Evolutionary conservation across 331 rosid genomes (phyloP), one percentile per base, ranked within the genome.

Genomic region (Acacia pycnantha): DNA sequence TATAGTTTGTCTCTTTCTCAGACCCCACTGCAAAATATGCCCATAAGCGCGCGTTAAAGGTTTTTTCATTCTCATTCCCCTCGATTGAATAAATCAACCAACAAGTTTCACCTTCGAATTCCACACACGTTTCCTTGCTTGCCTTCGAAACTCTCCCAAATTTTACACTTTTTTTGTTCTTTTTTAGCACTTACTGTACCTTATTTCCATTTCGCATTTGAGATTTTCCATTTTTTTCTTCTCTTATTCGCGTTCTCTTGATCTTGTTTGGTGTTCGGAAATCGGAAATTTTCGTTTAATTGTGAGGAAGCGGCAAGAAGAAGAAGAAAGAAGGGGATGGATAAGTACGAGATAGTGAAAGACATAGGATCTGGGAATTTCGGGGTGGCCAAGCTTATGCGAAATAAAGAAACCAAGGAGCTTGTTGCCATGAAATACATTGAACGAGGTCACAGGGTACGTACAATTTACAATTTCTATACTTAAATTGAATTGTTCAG

Each of bases 391-490:
- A 79, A 89, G 84, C 92, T 90, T 2, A 47, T 88, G 86, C 78
- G 88, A 33, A 80, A 90, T 75, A 90, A 87, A 79, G 92, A 88
- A 61, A 90, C 94, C 82, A 90, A 90, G 78, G 91, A 90, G 86
- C 92, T 90, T 43, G 92, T 88, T 46, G 92, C 92, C 77, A 88
- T 90, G 94, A 90, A 90, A 77, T 90, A 87, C 89, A 90, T 90
- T 68, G 94, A 90, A 56, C 87, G 94, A 15, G 94, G 98, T 68
- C 87, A 14, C 77, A 94, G 84, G 96, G 97, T 93, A 21, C 8
- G 5, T 40, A 6, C n/a, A 14, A 31, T 58, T 73, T 6, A 37
- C 41, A 37, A 37, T 37, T 37, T 12, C 11, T 27, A 37, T 37
- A 61, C 13, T 68, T 69, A 8, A 58, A 7, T 82, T 81, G 51